Conservation (phyloP, 2,329 filamentous ascomycete species). For the Rhynchosporium secalis region DNA sequence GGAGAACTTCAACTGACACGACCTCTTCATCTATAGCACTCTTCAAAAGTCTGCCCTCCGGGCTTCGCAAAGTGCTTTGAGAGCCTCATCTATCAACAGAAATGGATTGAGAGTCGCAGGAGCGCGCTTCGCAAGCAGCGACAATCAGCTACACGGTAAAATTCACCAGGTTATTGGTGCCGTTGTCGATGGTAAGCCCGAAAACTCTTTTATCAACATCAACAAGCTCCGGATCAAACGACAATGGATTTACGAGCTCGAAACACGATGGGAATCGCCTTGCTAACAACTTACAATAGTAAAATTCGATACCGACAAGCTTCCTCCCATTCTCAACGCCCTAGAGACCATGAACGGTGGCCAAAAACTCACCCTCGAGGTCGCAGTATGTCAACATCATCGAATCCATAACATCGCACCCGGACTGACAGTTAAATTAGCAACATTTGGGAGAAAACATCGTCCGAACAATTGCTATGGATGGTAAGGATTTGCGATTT, state of each 20-base stretch:
- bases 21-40: constrained; percentile 52
- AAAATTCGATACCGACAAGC: constrained; percentile 93
- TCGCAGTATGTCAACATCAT: constrained; percentile 68
- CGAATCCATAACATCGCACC: constrained; percentile 23
- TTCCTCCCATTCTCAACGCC: constrained; percentile 97
- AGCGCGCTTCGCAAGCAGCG: constrained; percentile 52
- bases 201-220: constrained; percentile 42
- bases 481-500: constrained; percentile 65
- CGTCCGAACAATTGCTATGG: constrained; percentile 99
- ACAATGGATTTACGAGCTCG: constrained; percentile 27
- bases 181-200: constrained; percentile 87
- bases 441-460: constrained; percentile 99
- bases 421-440: constrained; percentile 53
- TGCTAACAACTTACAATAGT: constrained; percentile 57
- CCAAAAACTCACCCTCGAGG: constrained; percentile 94
- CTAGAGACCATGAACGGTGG: constrained; percentile 88
- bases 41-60: constrained; percentile 65
- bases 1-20: constrained; percentile 42
- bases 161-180: constrained; percentile 92
- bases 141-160: constrained; percentile 62
- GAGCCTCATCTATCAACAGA: constrained; percentile 49
- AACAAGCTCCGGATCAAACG: constrained; percentile 31
- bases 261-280: constrained; percentile 16
- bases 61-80: constrained; percentile 58
- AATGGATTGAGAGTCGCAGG: constrained; percentile 56